Percentiles rank a stretch among this genome's conserved stretches.
Conservation (phyloP, 2,329 filamentous ascomycete species). For the Hypoxylon rubiginosum region DNA sequence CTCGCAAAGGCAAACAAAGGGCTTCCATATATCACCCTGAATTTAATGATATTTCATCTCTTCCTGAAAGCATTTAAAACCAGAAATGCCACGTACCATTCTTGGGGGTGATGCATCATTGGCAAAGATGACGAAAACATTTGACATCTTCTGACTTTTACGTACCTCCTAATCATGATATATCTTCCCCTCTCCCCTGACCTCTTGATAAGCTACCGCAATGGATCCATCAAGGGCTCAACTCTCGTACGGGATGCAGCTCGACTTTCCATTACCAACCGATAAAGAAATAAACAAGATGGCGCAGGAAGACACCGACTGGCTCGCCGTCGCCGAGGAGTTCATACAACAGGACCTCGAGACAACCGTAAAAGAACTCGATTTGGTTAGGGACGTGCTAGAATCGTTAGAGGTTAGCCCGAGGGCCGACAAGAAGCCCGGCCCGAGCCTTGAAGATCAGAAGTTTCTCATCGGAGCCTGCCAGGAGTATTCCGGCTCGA, state of each 20-base stretch:
- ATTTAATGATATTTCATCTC: background rate
- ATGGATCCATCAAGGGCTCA: constrained; percentile 19
- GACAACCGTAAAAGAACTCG: constrained; percentile 46
- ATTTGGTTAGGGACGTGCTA: constrained; percentile 43
- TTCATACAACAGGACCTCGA: constrained; percentile 43
- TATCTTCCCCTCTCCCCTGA: background rate
- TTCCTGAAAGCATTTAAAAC: background rate
- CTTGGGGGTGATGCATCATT: background rate
- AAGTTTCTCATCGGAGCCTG: constrained; percentile 45
- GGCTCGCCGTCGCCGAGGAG: constrained; percentile 40
- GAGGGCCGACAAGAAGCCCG: constrained; percentile 2
- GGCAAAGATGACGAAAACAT: background rate
- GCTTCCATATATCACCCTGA: background rate
- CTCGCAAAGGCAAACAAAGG: constrained; percentile 1
- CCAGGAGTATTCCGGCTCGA: constrained; percentile 44
- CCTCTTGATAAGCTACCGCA: constrained; percentile 3
- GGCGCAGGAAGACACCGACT: constrained; percentile 31
- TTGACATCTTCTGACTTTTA: background rate
- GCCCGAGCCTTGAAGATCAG: constrained; percentile 25
- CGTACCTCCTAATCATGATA: background rate
- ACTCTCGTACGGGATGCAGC: constrained; percentile 28
- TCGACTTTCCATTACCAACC: constrained; percentile 5
- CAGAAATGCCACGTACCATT: background rate
- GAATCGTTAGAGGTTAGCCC: constrained; percentile 35
- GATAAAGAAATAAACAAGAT: background rate